A percentile compares a stretch with the other conserved stretches of the same genome.
Evolutionary conservation across 352 stramenopile species (phyloP).

Genomic region (Globisporangium rhizosaccharum): DNA sequence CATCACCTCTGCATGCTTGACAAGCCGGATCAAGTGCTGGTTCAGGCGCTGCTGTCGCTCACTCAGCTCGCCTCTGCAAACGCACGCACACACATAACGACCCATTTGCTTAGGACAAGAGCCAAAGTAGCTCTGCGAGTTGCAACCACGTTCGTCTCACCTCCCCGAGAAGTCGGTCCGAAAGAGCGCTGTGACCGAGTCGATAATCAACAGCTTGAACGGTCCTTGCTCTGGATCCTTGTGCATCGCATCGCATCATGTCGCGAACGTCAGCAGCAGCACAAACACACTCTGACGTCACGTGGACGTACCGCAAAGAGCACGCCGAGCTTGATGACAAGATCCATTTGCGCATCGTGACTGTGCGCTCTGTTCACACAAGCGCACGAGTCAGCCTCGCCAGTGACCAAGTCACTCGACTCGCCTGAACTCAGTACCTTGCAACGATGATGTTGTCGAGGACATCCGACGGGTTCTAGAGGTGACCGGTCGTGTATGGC

Average conservation of each 20-base stretch:
- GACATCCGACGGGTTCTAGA: constrained; percentile 79
- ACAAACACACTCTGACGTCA: neutral
- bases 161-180: constrained; percentile 85
- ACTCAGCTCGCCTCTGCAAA: constrained; percentile 39
- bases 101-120: neutral
- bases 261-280: neutral
- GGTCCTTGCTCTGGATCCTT: constrained; percentile 66
- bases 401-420: too few species aligned
- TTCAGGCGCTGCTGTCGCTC: constrained; percentile 89
- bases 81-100: neutral
- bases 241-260: neutral
- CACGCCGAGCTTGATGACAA: constrained; percentile 70
- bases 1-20: constrained; percentile 68
- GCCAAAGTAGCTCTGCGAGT: neutral
- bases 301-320: constrained; percentile 58
- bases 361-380: constrained; percentile 63
- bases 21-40: constrained; percentile 81
- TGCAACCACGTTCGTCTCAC: constrained; percentile 11
- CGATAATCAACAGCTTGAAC: constrained; percentile 86
- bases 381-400: neutral
- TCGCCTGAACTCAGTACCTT: constrained; percentile 25
- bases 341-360: constrained; percentile 85
- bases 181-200: constrained; percentile 90
- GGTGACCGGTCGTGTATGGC: too few species aligned
- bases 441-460: constrained; percentile 94